Evolutionary conservation across 306 rosid genomes (phyloP), one percentile per base, ranked within the genome.

Genomic region (Citrullus mucosospermus): DNA sequence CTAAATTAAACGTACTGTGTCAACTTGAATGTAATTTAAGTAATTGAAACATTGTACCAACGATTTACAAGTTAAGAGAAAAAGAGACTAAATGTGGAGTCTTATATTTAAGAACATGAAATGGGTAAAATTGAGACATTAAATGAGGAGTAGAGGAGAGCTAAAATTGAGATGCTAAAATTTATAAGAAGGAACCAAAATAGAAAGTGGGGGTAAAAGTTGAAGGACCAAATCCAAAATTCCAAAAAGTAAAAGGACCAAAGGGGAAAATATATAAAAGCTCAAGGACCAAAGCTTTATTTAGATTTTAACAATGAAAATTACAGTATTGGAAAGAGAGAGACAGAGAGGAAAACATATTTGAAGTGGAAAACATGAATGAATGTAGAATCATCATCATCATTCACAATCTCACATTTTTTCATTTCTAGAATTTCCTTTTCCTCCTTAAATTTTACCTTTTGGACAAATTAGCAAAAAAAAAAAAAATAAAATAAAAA

Each of bases 341-440:
- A 56, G 30, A 56, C 2, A 22, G 62, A 57, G 4, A 14, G 39
- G 41, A 25, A 70, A 43, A 3, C 60, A 51, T 51, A 53, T 14
- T 50, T 11, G 56, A 34, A 44, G 38, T 69, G 76, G 59, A 50
- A 73, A 50, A 73, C 77, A 51, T 30, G 60, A 54, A 51, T 30
- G 60, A 54, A 32, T 22, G 2, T 39, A 71, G n/a, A 43, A 71
- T 48, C 77, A 71, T 71, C 39, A 71, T 51, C 78, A 53, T 74
- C 62, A 30, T 30, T 51, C 61, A 73, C 61, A 73, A 50, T 73
- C 78, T 71, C 76, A 71, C 14, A 13, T 71, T 74, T 73, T 74
- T 73, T 28, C 25, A 53, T 53, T 54, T 74, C 32, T 54, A 54
- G 9, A 74, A 74, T 25, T 51, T 16, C 5, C n/a, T 30, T 74